Evolutionary conservation across 2,329 filamentous ascomycete genomes (phyloP).

Genomic region (Fusarium haematococcum): DNA sequence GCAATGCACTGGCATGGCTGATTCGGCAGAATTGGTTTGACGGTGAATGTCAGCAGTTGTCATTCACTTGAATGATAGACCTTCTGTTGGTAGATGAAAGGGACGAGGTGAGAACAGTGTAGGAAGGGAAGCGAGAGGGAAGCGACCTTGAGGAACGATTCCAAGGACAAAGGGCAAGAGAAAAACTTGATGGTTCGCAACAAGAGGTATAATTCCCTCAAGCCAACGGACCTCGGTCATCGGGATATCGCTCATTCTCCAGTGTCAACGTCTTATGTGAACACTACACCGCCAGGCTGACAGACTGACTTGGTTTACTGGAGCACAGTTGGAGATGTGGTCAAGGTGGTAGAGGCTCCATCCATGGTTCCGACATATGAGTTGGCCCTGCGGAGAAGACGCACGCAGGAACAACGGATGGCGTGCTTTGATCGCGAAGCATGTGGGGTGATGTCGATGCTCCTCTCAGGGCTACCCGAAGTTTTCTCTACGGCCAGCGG

Average conservation of each 20-base stretch:
- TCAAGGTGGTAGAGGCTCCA: neutral
- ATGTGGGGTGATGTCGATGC: neutral
- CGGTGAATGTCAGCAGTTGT: neutral
- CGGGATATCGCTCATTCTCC: neutral
- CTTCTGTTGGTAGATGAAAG: neutral
- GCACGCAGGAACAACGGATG: neutral
- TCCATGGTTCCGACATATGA: neutral
- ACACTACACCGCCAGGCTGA: neutral
- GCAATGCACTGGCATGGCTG: neutral
- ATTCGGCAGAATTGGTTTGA: neutral
- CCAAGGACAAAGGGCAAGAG: neutral
- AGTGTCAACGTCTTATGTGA: neutral
- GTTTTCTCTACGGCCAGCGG: slow-evolving; percentile 2
- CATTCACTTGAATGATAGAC: slow-evolving; percentile 1
- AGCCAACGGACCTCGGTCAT: neutral
- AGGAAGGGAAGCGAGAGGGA: neutral
- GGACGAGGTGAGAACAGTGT: neutral
- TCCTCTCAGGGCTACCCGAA: neutral
- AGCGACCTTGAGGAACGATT: neutral
- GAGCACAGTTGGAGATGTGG: neutral
- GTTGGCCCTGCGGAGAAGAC: neutral
- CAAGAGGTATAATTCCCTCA: neutral
- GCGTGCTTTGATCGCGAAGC: neutral
- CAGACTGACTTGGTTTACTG: neutral
- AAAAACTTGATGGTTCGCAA: neutral